phyloP scores from a whole-genome alignment of 2,329 filamentous ascomycete species.

The Juglanconis oblonga region DNA sequence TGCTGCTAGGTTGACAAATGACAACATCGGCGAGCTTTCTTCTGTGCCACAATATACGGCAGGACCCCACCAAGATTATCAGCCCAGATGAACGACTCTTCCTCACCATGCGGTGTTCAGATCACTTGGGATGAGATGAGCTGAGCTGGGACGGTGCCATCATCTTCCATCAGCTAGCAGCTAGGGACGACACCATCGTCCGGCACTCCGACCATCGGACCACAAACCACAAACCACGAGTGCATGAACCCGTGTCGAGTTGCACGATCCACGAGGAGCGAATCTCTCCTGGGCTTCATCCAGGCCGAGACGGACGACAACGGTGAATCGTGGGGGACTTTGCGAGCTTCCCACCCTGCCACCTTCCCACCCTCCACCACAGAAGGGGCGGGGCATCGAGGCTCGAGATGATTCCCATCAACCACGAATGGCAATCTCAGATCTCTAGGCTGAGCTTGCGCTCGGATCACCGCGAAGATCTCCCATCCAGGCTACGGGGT shows the following conservation, averaged over 20 bases:
- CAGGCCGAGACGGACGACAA: not conserved
- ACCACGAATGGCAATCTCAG: constrained; percentile 4
- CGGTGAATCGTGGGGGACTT: not conserved
- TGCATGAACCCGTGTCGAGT: not conserved
- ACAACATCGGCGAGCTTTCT: not conserved
- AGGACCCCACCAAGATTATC: not conserved
- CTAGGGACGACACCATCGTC: not conserved
- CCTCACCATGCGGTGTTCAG: not conserved
- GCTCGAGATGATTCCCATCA: not conserved
- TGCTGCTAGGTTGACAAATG: not conserved
- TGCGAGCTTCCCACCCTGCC: not conserved
- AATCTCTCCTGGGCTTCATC: not conserved
- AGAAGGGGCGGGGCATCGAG: not conserved
- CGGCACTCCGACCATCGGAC: not conserved
- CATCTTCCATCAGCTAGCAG: not conserved
- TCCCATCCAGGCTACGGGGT: not conserved
- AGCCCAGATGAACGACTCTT: not conserved
- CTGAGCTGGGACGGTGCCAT: not conserved
- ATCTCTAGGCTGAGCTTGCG: not conserved
- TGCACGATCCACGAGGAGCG: not conserved
- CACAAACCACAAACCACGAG: not conserved
- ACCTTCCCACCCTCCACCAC: not conserved
- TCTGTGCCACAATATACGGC: constrained; percentile 7
- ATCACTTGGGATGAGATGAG: not conserved
- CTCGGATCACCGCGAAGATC: not conserved